Evolutionary conservation across 192 early-diverging fungal genomes (phyloP), one percentile per base, ranked within the genome.

Genomic region (Coemansia sp.): DNA sequence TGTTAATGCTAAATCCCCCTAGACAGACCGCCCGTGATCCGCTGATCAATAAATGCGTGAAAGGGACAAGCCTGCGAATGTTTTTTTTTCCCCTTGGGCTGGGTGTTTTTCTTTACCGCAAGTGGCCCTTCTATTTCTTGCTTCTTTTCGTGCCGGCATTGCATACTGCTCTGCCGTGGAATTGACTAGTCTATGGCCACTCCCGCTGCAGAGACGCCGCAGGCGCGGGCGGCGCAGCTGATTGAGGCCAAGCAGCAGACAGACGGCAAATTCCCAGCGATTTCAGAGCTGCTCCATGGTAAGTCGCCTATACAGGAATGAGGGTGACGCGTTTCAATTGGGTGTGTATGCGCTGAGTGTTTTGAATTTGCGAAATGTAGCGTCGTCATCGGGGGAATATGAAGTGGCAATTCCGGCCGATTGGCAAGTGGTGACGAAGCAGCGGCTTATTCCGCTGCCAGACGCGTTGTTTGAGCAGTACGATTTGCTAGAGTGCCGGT

Each of bases 401-500:
- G 67, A 72, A 33, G 28, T 19, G 20, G 54, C 67, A 41, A 27
- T 72, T 51, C 51, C 71, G 22, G 39, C 64, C 1, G 71, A 65
- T 6, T 77, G 79, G 56, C 78, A 80, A 47, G 58, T 83, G 38
- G 64, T 86, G 28, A 54, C 59, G 8, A 72, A 78, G 47, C 78
- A 85, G 61, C 80, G 79, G 29, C 63, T 77, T 21, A 75, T 86
- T 20, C 77, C 83, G 8, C 76, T 91, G 14, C 88, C 88, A 0
- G 83, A 86, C 54, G 81, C 77, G 46, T 57, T 91, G 40, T 86
- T 87, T 60, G 84, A 91, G 54, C 70, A 74, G 48, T 90, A 90
- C 54, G 82, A 90, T 47, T 55, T 77, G 17, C 70, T 90, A 1
- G 78, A 87, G 62, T 86, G 80, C 47, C 79, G 81, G 38, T 83